Evolutionary conservation across 2,329 filamentous ascomycete genomes (phyloP).

Genomic region (Geosmithia putterillii): DNA sequence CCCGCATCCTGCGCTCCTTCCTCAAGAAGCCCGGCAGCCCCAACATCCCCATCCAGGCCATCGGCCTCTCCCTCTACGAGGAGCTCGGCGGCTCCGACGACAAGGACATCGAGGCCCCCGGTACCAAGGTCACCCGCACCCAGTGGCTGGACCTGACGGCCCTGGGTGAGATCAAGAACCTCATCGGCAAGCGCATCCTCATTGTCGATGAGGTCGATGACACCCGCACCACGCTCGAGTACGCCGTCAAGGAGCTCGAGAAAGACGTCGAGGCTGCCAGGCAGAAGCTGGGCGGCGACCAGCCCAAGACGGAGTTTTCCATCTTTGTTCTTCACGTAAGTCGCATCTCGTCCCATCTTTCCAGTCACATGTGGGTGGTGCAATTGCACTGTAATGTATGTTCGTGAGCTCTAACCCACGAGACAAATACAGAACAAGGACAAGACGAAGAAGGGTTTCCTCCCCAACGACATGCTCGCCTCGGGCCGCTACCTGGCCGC

Average conservation of each 20-base stretch:
- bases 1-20: conserved; percentile 93
- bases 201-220: conserved; percentile 96
- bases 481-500: conserved; percentile 68
- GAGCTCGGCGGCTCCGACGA: conserved; percentile 43
- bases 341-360: conserved; percentile 10
- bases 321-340: conserved; percentile 90
- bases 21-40: conserved; percentile 75
- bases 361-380: conserved; percentile 3
- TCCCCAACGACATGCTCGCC: conserved; percentile 68
- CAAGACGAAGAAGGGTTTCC: conserved; percentile 82
- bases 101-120: conserved; percentile 53
- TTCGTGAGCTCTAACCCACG: neutral
- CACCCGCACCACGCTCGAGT: conserved; percentile 86
- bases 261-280: conserved; percentile 85
- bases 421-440: conserved; percentile 69
- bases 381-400: neutral
- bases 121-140: conserved; percentile 91
- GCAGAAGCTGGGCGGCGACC: conserved; percentile 53
- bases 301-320: conserved; percentile 68
- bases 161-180: conserved; percentile 70
- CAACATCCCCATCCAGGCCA: conserved; percentile 99
- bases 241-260: conserved; percentile 82
- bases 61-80: conserved; percentile 95
- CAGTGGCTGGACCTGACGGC: conserved; percentile 93
- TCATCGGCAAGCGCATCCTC: conserved; percentile 82